Base-by-base conservation (phyloP, 2,329 filamentous ascomycete genomes). In the Nectriaceae sp. region DNA sequence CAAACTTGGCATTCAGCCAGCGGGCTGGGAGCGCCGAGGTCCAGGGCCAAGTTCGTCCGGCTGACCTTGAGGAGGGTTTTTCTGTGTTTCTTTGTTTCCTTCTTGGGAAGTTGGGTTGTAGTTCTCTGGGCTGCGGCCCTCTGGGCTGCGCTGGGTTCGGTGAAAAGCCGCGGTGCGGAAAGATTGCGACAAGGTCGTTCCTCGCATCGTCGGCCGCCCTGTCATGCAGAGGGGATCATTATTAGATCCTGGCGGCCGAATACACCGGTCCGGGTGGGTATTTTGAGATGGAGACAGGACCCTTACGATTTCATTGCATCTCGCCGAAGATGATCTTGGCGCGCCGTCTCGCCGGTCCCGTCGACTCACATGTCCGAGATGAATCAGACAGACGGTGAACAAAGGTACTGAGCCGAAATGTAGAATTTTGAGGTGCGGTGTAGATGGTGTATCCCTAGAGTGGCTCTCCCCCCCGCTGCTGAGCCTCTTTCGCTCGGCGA, bases 301-400 rank as follows among this genome's bases (percentile, higher is more conserved):
- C 61, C 61, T 49, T 64, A 64, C 64, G 62, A 64, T 59, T 60
- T 63, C 62, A 64, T 64, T 37, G 36, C 44, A 52, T 42, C 54
- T 50, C 38, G 22, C 40, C 40, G n/a, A 40, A 37, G 29, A 46
- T 38, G 40, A 46, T 46, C 53, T 48, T 47, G 13, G 24, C 24
- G 24, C 13, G 24, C n/a, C n/a, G n/a, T n/a, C n/a, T n/a, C n/a
- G n/a, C n/a, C n/a, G n/a, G n/a, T n/a, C n/a, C n/a, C n/a, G n/a
- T n/a, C n/a, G n/a, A n/a, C n/a, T 13, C 24, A 29, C 6, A 29
- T 29, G 24, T 29, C 6, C 24, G 24, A 29, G 24, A 29, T 13
- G 24, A 29, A 6, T 13, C 6, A 29, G 24, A 29, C 24, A 29
- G 24, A n/a, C n/a, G n/a, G n/a, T n/a, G n/a, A n/a, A n/a, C n/a